Evolutionary conservation across 1,284 basidiomycete species (phyloP).

Genomic region (Mycena citricolor): DNA sequence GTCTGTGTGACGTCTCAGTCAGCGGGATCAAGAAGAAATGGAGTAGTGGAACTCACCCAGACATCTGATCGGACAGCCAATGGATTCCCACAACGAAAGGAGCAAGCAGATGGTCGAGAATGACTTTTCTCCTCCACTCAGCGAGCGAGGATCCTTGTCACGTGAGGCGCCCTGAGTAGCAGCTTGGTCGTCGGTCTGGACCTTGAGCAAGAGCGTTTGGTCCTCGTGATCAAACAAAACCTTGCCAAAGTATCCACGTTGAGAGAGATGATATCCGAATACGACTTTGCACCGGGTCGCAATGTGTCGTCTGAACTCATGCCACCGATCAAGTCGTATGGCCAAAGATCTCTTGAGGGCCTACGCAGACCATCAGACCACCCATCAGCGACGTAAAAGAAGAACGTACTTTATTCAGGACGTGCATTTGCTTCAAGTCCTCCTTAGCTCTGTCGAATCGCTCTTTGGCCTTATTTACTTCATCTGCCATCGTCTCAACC

Average conservation of each 20-base stretch:
- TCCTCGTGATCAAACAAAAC: conserved; percentile 81
- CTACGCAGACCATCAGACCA: conserved; percentile 36
- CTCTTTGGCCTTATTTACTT: conserved; percentile 62
- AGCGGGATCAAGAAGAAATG: conserved; percentile 10
- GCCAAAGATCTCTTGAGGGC: conserved; percentile 63
- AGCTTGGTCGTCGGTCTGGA: conserved; percentile 77
- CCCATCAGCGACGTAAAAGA: background rate
- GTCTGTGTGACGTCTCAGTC: conserved; percentile 42
- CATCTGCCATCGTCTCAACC: conserved; percentile 73
- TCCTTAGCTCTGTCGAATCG: conserved; percentile 56
- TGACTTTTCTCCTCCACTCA: conserved; percentile 95
- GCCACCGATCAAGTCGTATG: conserved; percentile 75
- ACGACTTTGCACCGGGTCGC: conserved; percentile 82
- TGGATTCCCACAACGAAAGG: conserved; percentile 92
- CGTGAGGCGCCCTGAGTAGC: conserved; percentile 52
- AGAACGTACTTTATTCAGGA: conserved; percentile 58
- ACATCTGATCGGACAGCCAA: conserved; percentile 91
- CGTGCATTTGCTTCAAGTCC: conserved; percentile 61
- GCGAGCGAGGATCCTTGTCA: conserved; percentile 78
- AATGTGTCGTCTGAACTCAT: conserved; percentile 83
- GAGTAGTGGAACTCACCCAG: conserved; percentile 61
- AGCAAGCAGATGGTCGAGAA: conserved; percentile 96
- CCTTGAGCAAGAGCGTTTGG: conserved; percentile 69
- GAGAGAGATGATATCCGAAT: conserved; percentile 81
- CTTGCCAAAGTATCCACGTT: conserved; percentile 85